Percentiles rank a stretch among this genome's conserved stretches.
These are phyloP conservation scores for Candida pseudoglaebosa DNA, from an alignment of 805 yeast species.

Conservation along the genomic window DNA sequence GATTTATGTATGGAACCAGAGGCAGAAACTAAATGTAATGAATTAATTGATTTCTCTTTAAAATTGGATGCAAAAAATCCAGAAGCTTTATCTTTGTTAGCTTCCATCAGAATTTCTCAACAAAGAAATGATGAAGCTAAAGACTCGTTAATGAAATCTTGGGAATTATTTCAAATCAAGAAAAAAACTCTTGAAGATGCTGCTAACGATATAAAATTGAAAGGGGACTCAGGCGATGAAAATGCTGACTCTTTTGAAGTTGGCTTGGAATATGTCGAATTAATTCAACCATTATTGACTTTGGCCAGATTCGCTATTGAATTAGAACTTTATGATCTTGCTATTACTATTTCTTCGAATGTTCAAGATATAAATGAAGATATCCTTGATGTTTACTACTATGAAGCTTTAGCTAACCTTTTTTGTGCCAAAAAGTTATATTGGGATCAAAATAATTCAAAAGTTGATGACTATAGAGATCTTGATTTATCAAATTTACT, in stretches of 20 bases:
- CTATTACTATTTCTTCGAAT: conserved; percentile 58
- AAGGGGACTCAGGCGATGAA: conserved; percentile 15
- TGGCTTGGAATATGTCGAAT: conserved; percentile 54
- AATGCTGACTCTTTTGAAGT: conserved; percentile 41
- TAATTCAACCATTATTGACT: conserved; percentile 69
- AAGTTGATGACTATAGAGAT: conserved; percentile 39
- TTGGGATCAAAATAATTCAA: conserved; percentile 26
- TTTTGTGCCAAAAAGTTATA: conserved; percentile 33
- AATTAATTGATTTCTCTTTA: conserved; percentile 61
- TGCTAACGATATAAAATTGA: conserved; percentile 19
- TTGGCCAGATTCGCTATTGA: conserved; percentile 76
- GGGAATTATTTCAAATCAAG: conserved; percentile 61
- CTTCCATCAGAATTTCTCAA: conserved; percentile 88
- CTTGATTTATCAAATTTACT: conserved; percentile 22
- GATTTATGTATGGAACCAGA: conserved; percentile 91
- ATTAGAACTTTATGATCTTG: conserved; percentile 64
- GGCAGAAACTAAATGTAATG: conserved; percentile 80
- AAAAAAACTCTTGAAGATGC: conserved; percentile 47
- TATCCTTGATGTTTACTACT: conserved; percentile 74
- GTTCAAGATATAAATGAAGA: conserved; percentile 81
- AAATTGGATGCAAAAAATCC: conserved; percentile 59
- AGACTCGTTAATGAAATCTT: conserved; percentile 60
- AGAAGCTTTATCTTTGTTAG: conserved; percentile 76
- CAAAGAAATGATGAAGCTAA: conserved; percentile 70
- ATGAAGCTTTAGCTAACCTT: conserved; percentile 74